phyloP scores from a whole-genome alignment of 2,329 filamentous ascomycete species.

The Aspergillus japonicus region DNA sequence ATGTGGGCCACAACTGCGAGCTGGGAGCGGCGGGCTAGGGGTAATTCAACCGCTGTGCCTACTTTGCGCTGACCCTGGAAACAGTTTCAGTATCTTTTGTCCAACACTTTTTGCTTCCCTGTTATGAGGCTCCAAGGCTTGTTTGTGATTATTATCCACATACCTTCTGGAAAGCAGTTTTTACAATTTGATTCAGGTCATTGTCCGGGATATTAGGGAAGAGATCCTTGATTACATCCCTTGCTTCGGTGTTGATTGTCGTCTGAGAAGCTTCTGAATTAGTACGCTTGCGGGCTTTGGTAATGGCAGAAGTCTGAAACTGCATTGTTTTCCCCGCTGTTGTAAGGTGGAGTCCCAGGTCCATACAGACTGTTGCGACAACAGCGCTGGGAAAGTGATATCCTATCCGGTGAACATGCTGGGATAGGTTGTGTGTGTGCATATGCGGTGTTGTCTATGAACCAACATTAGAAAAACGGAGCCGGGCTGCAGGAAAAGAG shows the following conservation, averaged over 20 bases:
- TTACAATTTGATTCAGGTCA: constrained; percentile 58
- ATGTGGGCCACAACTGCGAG: constrained; percentile 63
- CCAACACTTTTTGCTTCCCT: background rate
- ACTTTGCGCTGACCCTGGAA: constrained; percentile 55
- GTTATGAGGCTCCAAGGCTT: background rate
- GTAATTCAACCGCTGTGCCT: constrained; percentile 55
- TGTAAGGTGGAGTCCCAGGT: constrained; percentile 47
- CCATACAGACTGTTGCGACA: constrained; percentile 56
- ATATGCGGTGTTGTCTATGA: constrained; percentile 51
- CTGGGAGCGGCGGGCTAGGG: constrained; percentile 58
- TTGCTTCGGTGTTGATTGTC: constrained; percentile 57
- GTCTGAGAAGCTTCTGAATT: constrained; percentile 40
- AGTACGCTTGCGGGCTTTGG: constrained; percentile 24
- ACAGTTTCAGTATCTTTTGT: constrained; percentile 21
- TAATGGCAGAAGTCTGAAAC: constrained; percentile 29
- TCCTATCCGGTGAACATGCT: constrained; percentile 62
- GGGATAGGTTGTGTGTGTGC: constrained; percentile 54
- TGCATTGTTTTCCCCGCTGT: constrained; percentile 49
- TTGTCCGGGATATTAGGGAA: constrained; percentile 62
- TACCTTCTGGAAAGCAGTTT: constrained; percentile 61
- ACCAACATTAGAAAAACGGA: constrained; percentile 17
- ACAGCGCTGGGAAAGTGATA: constrained; percentile 63
- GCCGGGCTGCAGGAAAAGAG: background rate
- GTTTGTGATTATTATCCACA: constrained; percentile 10
- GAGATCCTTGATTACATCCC: constrained; percentile 59